Conservation (phyloP, 2,329 filamentous ascomycete genomes). For the Macrophomina tecta region DNA sequence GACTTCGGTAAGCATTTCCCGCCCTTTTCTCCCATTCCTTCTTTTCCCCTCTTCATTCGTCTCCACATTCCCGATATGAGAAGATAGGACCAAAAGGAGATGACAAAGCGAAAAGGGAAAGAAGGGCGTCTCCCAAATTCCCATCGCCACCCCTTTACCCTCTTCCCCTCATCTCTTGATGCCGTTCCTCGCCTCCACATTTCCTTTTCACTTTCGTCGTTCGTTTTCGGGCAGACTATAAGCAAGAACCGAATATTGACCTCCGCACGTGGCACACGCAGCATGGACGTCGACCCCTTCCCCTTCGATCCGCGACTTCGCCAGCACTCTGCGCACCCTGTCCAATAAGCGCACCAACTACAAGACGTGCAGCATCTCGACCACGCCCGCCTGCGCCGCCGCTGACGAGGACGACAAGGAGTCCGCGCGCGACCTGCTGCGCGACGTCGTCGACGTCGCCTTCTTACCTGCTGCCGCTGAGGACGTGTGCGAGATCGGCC, state of each 20-base stretch:
- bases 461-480: neutral
- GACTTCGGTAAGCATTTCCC: slow-evolving; percentile 19
- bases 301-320: slow-evolving; percentile 1
- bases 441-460: slow-evolving; percentile 1
- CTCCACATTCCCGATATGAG: too few species aligned
- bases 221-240: too few species aligned
- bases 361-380: slow-evolving; percentile 18
- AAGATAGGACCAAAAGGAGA: neutral
- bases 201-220: too few species aligned
- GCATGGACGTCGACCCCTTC: slow-evolving; percentile 4
- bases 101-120: neutral
- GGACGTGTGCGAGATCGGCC: neutral
- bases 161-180: neutral
- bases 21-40: neutral
- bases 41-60: neutral
- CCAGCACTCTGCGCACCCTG: slow-evolving; percentile 14
- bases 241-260: neutral
- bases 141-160: neutral
- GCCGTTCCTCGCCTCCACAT: neutral
- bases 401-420: neutral
- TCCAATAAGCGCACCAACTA: slow-evolving; percentile 13
- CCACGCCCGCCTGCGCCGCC: slow-evolving; percentile 2
- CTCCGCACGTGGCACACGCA: neutral
- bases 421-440: neutral
- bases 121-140: too few species aligned